Percentiles rank a stretch among this genome's conserved stretches.
These are phyloP conservation scores for Xylariales sp. DNA, from an alignment of 2,329 filamentous ascomycete species.

Conservation along the genomic window DNA sequence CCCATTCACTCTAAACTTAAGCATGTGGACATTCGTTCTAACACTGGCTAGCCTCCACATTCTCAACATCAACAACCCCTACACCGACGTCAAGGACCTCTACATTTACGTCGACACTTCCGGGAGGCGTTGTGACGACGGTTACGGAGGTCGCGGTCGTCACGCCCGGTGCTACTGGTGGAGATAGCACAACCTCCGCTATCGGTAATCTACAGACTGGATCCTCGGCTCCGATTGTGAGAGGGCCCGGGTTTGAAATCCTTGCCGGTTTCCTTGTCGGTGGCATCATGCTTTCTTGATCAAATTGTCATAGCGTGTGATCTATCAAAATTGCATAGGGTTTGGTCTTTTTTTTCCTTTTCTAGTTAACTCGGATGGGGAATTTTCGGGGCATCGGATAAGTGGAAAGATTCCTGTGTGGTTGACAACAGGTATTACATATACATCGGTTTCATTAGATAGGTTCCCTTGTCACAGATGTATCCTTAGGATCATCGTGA, in stretches of 20 bases:
- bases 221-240: conserved; percentile 30
- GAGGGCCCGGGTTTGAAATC: conserved; percentile 38
- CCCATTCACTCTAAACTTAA: neutral
- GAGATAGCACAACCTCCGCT: conserved; percentile 32
- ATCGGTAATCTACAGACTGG: conserved; percentile 47
- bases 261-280: conserved; percentile 45
- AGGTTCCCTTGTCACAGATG: neutral
- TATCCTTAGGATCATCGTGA: neutral
- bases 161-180: conserved; percentile 39
- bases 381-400: neutral
- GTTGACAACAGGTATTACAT: neutral
- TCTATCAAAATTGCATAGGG: conserved; percentile 1
- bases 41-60: conserved; percentile 36
- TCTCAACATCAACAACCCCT: conserved; percentile 38
- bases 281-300: conserved; percentile 41
- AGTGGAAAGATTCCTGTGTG: neutral
- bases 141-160: conserved; percentile 48
- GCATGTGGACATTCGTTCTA: conserved; percentile 20
- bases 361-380: neutral
- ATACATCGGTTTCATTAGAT: neutral
- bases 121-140: conserved; percentile 47
- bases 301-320: neutral
- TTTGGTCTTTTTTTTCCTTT: neutral
- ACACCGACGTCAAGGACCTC: conserved; percentile 42
- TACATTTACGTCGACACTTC: conserved; percentile 47